Evolutionary conservation across 345 rosid species (phyloP), one percentile per base, ranked within the genome.

Genomic region (Gossypium stocksii): DNA sequence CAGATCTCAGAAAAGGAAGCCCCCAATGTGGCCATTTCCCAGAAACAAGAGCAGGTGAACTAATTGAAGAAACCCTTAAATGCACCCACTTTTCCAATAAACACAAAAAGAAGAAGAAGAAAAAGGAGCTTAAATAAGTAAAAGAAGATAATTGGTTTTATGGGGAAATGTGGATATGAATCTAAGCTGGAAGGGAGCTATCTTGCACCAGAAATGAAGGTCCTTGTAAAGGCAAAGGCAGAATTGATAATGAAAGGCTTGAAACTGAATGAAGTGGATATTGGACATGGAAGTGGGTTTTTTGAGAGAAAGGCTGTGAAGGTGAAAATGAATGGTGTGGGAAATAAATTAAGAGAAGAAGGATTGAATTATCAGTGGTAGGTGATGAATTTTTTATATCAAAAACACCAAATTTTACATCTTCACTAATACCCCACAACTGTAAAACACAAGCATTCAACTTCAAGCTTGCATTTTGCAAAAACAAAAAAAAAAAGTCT

Each of bases 311-410:
- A 44, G 79, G 66, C 13, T 34, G 41, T 34, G 41, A 48, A 48
- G 52, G 52, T 48, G 52, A 48, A 34, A 19, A 19, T 54, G 78
- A 53, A 77, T 48, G 75, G 75, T 77, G 20, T 53, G 22, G 23
- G 81, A 34, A 34, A 34, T 34, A 20, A 11, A 57, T 20, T 11
- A 22, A 57, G 62, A 11, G 62, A 57, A 56, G 60, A 56, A 82
- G 88, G 73, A 80, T 80, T 93, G 91, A 87, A 90, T 88, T 87
- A 80, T 91, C 97, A 87, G 89, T 52, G 89, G 85, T 90, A 78
- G 98, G 94, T 93, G 87, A 80, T 78, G 82, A 84, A 84, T 83
- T 5, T 34, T 34, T 77, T 86, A 84, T 82, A 80, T 60, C 72
- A 23, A 76, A 68, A 61, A 2, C 71, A 75, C 66, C 58, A 60